Conservation (phyloP, 306 rosid genomes). For the Biancaea sappan region DNA sequence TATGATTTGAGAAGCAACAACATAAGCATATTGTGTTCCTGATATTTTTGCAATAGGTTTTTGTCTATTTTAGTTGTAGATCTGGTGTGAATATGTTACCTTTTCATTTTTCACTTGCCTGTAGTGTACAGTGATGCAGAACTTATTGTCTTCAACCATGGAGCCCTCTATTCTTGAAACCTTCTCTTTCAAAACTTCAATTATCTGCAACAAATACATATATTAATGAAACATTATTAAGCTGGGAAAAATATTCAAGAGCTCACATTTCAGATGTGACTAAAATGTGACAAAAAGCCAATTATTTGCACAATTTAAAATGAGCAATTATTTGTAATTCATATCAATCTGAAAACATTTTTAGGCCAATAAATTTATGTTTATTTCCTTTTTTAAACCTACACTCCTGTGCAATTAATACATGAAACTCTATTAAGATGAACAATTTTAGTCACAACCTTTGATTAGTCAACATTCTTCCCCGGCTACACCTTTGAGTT, state of each 20-base stretch:
- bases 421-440: too few species aligned
- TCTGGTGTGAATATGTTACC: constrained; percentile 37
- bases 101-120: constrained; percentile 51
- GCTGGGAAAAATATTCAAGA: not conserved
- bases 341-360: not conserved
- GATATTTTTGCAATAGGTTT: not conserved
- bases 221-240: constrained; percentile 11
- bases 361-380: too few species aligned
- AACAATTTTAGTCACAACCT: too few species aligned
- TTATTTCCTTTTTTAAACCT: too few species aligned
- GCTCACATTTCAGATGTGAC: too few species aligned
- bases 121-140: constrained; percentile 55
- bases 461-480: too few species aligned
- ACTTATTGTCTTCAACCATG: constrained; percentile 52
- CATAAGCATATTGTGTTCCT: not conserved
- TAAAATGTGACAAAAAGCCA: too few species aligned
- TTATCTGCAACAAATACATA: constrained; percentile 37
- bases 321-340: not conserved
- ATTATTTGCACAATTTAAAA: not conserved
- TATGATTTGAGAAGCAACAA: constrained; percentile 28
- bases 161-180: constrained; percentile 40
- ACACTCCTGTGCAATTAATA: too few species aligned
- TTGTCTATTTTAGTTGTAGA: not conserved
- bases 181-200: constrained; percentile 36
- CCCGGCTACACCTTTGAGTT: too few species aligned